A percentile compares a stretch with the other conserved stretches of the same genome.
These are phyloP conservation scores for Daldinia eschscholtzii DNA, from an alignment of 2,329 filamentous ascomycete genomes.

Conservation along the genomic window DNA sequence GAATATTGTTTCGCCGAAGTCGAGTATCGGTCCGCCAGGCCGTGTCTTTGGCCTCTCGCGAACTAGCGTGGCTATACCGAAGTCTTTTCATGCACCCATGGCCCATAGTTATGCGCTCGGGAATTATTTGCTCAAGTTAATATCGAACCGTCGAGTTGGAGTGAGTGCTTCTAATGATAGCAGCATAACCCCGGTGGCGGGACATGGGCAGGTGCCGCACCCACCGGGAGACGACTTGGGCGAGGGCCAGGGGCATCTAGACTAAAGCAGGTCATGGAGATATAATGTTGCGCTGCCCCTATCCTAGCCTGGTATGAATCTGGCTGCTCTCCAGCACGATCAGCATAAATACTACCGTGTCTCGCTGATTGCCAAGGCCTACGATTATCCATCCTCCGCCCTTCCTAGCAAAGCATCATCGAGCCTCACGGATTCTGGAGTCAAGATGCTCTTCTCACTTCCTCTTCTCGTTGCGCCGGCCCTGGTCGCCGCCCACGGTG, in stretches of 20 bases:
- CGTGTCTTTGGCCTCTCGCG: slow-evolving; percentile 9
- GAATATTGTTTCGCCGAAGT: slow-evolving; percentile 21
- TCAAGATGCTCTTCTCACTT: slow-evolving; percentile 48
- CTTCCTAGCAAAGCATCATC: slow-evolving; percentile 22
- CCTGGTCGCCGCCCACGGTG: slow-evolving; percentile 53
- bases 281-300: slow-evolving; percentile 35
- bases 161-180: slow-evolving; percentile 29
- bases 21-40: slow-evolving; percentile 28
- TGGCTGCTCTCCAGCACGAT: slow-evolving; percentile 36
- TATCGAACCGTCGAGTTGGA: slow-evolving; percentile 17
- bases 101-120: slow-evolving; percentile 1
- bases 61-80: neutral
- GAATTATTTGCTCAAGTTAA: slow-evolving; percentile 33
- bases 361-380: slow-evolving; percentile 39
- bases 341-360: slow-evolving; percentile 41
- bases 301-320: slow-evolving; percentile 19
- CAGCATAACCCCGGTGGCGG: slow-evolving; percentile 14
- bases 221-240: slow-evolving; percentile 26
- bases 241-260: slow-evolving; percentile 10
- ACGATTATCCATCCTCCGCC: slow-evolving; percentile 17
- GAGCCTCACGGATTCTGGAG: slow-evolving; percentile 6
- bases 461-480: slow-evolving; percentile 48
- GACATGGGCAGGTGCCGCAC: slow-evolving; percentile 30
- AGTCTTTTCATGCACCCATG: slow-evolving; percentile 6
- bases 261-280: slow-evolving; percentile 22